These are phyloP conservation scores for Blastomyces gilchristii DNA, from an alignment of 2,329 filamentous ascomycete species.

Conservation along the genomic window DNA sequence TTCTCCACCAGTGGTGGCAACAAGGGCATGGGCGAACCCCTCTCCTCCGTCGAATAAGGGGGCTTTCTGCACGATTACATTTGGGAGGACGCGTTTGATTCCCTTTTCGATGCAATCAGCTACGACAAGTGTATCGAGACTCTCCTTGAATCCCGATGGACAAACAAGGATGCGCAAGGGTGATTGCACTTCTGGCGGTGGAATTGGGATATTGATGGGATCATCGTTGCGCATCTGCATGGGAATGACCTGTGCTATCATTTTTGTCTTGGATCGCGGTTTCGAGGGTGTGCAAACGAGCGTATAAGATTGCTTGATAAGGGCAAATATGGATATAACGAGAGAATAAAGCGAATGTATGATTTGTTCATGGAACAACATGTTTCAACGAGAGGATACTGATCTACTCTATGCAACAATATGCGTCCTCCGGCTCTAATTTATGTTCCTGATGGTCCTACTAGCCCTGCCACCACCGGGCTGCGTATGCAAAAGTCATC, in stretches of 20 bases:
- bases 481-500: not conserved
- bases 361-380: not conserved
- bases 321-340: not conserved
- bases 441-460: not conserved
- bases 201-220: not conserved
- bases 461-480: not conserved
- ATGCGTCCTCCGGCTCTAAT: not conserved
- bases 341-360: not conserved
- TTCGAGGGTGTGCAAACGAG: not conserved
- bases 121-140: conserved; percentile 40
- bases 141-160: conserved; percentile 47
- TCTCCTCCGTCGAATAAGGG: conserved; percentile 46
- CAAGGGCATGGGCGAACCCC: conserved; percentile 41
- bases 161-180: conserved; percentile 37
- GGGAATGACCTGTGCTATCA: not conserved
- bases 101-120: conserved; percentile 44
- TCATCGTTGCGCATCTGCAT: not conserved
- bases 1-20: conserved; percentile 35
- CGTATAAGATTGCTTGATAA: not conserved
- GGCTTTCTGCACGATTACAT: conserved; percentile 38
- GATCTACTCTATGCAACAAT: not conserved
- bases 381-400: not conserved
- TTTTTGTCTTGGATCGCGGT: not conserved
- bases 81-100: conserved; percentile 36
- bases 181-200: not conserved